Conservation (phyloP, 176 grass and related monocot genomes). For the Aegilops umbellulata region DNA sequence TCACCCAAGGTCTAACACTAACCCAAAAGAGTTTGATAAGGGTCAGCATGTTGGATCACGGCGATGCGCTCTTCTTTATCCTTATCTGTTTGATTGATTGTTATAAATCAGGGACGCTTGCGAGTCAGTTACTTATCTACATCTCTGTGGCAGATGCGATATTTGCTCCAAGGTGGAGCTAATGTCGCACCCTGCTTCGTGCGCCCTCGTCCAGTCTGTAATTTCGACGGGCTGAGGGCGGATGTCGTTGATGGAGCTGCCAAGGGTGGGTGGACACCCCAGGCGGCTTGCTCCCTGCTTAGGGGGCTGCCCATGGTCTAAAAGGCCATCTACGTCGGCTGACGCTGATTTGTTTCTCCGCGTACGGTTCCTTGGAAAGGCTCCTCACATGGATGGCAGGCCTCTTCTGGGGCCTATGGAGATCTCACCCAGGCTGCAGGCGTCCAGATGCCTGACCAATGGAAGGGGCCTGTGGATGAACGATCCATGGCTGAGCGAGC, state of each 20-base stretch:
- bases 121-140: constrained; percentile 54
- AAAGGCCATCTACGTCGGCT: constrained; percentile 43
- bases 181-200: constrained; percentile 90
- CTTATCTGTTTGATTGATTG: constrained; percentile 49
- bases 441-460: constrained; percentile 27
- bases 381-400: constrained; percentile 35
- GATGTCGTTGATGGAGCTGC: constrained; percentile 55
- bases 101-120: constrained; percentile 49
- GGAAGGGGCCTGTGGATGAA: constrained; percentile 49
- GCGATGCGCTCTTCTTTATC: constrained; percentile 30
- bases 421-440: constrained; percentile 35
- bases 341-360: constrained; percentile 36
- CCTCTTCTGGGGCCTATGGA: constrained; percentile 47
- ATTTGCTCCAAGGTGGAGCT: constrained; percentile 96
- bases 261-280: constrained; percentile 37
- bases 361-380: constrained; percentile 27
- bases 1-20: constrained; percentile 32
- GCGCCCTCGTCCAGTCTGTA: constrained; percentile 35
- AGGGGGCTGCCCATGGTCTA: constrained; percentile 43
- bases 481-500: constrained; percentile 20
- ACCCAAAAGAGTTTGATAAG: constrained; percentile 27
- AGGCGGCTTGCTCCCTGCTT: constrained; percentile 20
- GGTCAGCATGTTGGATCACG: not conserved
- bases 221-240: constrained; percentile 41
- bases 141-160: constrained; percentile 99